phyloP scores from a whole-genome alignment of 1,284 basidiomycete species.

The Fomes fomentarius region DNA sequence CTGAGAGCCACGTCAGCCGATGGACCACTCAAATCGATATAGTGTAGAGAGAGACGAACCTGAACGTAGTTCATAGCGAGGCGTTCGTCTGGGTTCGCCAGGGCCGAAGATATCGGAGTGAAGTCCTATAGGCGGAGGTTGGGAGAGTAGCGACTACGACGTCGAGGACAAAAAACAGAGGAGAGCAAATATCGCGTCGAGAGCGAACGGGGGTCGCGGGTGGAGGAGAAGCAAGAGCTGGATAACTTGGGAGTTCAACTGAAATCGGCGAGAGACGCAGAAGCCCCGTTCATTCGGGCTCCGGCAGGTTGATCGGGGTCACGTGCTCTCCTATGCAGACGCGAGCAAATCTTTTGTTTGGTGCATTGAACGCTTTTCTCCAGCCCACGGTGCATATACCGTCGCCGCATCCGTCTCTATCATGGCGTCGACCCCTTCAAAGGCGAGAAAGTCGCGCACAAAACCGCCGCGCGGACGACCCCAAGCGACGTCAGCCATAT shows the following conservation, averaged over 20 bases:
- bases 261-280: no score
- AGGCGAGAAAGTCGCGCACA: conserved; percentile 52
- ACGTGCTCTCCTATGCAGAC: conserved; percentile 1
- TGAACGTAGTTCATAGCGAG: conserved; percentile 70
- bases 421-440: conserved; percentile 45
- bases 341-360: conserved; percentile 25
- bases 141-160: neutral
- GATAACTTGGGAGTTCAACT: no score
- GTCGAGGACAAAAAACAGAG: no score
- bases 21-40: neutral
- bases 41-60: conserved; percentile 39
- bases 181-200: neutral
- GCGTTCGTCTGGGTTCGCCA: neutral
- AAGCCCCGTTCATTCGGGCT: no score
- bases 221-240: neutral
- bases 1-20: conserved; percentile 41
- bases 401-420: neutral
- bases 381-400: conserved; percentile 9
- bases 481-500: conserved; percentile 57
- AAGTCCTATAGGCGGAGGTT: no score
- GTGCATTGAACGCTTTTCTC: conserved; percentile 8
- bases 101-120: conserved; percentile 7
- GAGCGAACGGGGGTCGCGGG: neutral
- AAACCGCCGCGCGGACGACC: conserved; percentile 60
- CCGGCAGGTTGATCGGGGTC: neutral